Evolutionary conservation across 768 basidiomycete genomes (phyloP), one percentile per base, ranked within the genome.

Genomic region (Thelephora ganbajun): DNA sequence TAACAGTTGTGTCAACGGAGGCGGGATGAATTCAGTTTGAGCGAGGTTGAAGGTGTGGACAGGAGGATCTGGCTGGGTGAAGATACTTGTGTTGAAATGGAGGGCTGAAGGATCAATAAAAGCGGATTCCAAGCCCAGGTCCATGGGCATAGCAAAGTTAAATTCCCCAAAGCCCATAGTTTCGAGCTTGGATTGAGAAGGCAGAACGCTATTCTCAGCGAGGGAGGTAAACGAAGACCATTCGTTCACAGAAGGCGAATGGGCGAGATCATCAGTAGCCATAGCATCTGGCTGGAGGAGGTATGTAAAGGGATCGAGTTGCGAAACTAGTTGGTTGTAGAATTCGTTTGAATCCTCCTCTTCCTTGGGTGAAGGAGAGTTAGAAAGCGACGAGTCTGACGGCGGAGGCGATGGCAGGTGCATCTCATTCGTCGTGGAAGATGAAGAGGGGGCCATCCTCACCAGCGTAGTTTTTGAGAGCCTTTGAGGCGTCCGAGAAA

Each of bases 41-140:
- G 47, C 44, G 35, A 51, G 33, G 42, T 46, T 53, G 2, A 51
- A 39, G 33, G 44, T 36, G 35, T 50, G 41, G 22, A 19, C 39
- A 5, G 39, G 16, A 12, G 52, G 53, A 16, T 50, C 45, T 2
- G 50, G 48, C 39, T 57, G 49, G 34, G 60, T 45, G 44, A 65
- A 63, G 45, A 53, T 64, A 50, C 61, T 63, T 12, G 57, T 54
- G 26, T 67, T 59, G 47, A 72, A 76, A 56, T 83, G 80, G 11
- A 84, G 63, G 6, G 73, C 66, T 53, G 67, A 77, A 26, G 84
- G 82, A 50, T 86, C 79, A 47, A 86, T 70, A 1, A 78, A 70
- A 16, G 72, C 63, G 3, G 75, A 71, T 58, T 69, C 66, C 47
- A 80, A 76, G 56, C 82, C 79, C 61, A 83, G 69, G 61, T 79